Evolutionary conservation across 768 basidiomycete genomes (phyloP).

Genomic region (Leccinellum rugosiceps): DNA sequence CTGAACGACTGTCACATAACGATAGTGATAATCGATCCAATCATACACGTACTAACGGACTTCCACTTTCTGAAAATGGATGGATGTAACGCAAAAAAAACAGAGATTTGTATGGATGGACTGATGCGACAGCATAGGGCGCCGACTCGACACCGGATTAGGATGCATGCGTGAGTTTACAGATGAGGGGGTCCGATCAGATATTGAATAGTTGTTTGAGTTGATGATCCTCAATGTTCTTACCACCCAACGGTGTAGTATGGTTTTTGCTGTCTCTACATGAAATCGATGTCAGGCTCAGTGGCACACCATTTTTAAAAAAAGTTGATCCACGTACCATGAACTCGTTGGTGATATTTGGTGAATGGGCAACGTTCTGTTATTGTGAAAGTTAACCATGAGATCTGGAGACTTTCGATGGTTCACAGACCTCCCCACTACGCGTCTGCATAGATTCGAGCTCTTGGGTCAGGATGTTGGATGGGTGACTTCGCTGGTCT

Average conservation of each 20-base stretch:
- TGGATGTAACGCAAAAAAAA: neutral
- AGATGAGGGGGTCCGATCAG: neutral
- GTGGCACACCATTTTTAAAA: neutral
- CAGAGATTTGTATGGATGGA: neutral
- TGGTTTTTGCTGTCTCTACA: constrained; percentile 1
- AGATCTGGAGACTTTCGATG: neutral
- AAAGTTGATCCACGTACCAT: constrained; percentile 1
- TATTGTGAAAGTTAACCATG: neutral
- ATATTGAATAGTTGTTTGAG: neutral
- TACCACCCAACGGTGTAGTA: constrained; percentile 11
- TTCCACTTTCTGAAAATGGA: neutral
- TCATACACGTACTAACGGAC: neutral
- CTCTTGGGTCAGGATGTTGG: constrained; percentile 4
- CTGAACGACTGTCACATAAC: neutral
- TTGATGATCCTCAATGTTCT: neutral
- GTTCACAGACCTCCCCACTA: constrained; percentile 9
- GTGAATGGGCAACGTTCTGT: neutral
- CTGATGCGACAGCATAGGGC: neutral
- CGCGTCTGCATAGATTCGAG: neutral
- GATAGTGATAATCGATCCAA: neutral
- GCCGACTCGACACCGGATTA: neutral
- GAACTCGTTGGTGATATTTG: neutral
- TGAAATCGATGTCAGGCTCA: neutral
- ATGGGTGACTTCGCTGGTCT: neutral
- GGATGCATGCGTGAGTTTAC: neutral